Evolutionary conservation across 108 stramenopile species (phyloP).

Genomic region (Cylindrotheca closterium): DNA sequence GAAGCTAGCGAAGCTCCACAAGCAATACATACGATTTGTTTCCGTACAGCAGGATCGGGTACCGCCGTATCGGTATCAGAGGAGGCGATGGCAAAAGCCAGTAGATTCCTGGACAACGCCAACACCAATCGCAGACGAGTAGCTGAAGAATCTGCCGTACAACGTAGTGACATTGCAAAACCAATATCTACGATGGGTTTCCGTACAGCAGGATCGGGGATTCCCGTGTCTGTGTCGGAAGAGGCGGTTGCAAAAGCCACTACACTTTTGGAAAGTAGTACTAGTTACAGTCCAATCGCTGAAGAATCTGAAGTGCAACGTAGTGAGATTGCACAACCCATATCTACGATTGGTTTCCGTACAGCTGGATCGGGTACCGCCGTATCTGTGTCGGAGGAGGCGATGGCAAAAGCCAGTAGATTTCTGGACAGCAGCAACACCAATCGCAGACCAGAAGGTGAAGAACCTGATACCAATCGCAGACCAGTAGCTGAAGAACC

Average conservation of each 20-base stretch:
- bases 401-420: constrained; percentile 22
- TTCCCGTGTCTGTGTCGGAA: constrained; percentile 21
- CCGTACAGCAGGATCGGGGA: constrained; percentile 27
- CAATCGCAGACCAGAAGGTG: too few species aligned
- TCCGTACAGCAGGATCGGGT: constrained; percentile 35
- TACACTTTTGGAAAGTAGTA: background rate
- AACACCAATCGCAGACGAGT: background rate
- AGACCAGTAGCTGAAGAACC: constrained; percentile 1
- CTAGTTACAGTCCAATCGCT: background rate
- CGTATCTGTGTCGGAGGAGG: constrained; percentile 35
- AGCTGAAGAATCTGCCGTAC: background rate
- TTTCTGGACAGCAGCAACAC: too few species aligned
- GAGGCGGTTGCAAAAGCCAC: constrained; percentile 16
- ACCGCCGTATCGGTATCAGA: constrained; percentile 20
- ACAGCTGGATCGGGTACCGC: constrained; percentile 37
- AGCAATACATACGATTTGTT: background rate
- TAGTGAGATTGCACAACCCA: too few species aligned
- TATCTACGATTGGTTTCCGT: constrained; percentile 25
- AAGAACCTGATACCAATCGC: background rate
- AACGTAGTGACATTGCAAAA: background rate
- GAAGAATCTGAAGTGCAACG: background rate
- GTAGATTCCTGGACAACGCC: background rate
- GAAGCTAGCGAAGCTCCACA: background rate
- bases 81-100: constrained; percentile 4
- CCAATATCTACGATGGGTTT: background rate